Conservation (phyloP, 345 rosid species). For the Clausena lansium region DNA sequence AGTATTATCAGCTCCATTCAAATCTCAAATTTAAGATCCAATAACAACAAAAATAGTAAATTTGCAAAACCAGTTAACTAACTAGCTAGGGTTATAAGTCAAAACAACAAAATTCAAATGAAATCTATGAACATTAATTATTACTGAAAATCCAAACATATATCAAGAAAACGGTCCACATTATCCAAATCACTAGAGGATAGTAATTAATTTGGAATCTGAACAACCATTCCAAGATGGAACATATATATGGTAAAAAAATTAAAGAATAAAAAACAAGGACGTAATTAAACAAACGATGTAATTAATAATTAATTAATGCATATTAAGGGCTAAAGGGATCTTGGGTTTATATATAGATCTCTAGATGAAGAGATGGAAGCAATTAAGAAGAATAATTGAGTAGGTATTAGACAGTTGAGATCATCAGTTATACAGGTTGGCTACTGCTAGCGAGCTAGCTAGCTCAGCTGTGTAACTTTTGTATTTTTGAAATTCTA, state of each 20-base stretch:
- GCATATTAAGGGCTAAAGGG: not conserved
- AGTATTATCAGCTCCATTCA: not conserved
- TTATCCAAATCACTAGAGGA: too few species aligned
- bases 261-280: not conserved
- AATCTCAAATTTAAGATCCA: not conserved
- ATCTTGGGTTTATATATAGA: not conserved
- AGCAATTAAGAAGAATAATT: not conserved
- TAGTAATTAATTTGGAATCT: not conserved
- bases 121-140: not conserved
- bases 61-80: too few species aligned
- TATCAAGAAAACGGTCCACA: not conserved
- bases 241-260: not conserved
- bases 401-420: conserved; percentile 24
- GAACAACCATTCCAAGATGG: conserved; percentile 1
- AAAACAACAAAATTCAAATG: not conserved
- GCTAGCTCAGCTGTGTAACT: not conserved
- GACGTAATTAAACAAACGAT: not conserved
- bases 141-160: not conserved
- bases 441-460: not conserved
- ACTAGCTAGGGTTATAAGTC: not conserved
- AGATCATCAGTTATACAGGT: conserved; percentile 20
- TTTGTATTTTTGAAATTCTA: not conserved
- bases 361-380: not conserved
- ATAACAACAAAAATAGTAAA: not conserved
- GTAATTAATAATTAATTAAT: not conserved